Evolutionary conservation across 352 stramenopile genomes (phyloP), one percentile per base, ranked within the genome.

Genomic region (Phytophthora litchii): DNA sequence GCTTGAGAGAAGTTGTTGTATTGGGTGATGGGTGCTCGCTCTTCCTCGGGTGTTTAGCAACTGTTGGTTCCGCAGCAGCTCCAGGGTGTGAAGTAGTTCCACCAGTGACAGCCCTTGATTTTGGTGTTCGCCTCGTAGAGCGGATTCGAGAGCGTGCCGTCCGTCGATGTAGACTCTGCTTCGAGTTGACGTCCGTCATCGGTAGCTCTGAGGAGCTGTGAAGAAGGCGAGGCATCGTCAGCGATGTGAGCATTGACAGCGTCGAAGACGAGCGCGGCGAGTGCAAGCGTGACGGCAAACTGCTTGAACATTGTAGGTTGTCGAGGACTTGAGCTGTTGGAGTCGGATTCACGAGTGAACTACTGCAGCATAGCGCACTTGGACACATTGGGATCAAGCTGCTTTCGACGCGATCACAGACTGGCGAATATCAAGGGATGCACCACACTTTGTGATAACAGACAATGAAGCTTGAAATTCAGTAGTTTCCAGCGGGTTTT

Each of bases 21-120:
- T 11, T 35, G 38, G 48, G 35, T 60, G 54, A 37, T 42, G 44
- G 54, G 25, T 45, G 37, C 12, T 45, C 23, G 47, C 19, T 45
- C 32, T 10, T 49, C n/a, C 20, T 23, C 13, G 11, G 19, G n/a
- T 48, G 8, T 13, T 50, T 67, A 56, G 50, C 57, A 68, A 31
- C 31, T 54, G 51, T 67, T 68, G 45, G 50, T 36, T 38, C 64
- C 64, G 43, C 64, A 72, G 31, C 64, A 72, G 31, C 41, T 54
- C 52, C 54, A 56, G n/a, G 59, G 59, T 0, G 43, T 12, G 31
- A 72, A 68, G 47, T 72, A 68, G 2, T 69, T 7, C 40, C 49
- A 65, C 46, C 51, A 64, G 16, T 42, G 16, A 37, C 64, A 72
- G 21, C 64, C 58, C 29, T 60, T 56, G 43, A 66, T 70, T 0